Evolutionary conservation across 2,329 filamentous ascomycete genomes (phyloP).

Genomic region (Sporothrix inflata): DNA sequence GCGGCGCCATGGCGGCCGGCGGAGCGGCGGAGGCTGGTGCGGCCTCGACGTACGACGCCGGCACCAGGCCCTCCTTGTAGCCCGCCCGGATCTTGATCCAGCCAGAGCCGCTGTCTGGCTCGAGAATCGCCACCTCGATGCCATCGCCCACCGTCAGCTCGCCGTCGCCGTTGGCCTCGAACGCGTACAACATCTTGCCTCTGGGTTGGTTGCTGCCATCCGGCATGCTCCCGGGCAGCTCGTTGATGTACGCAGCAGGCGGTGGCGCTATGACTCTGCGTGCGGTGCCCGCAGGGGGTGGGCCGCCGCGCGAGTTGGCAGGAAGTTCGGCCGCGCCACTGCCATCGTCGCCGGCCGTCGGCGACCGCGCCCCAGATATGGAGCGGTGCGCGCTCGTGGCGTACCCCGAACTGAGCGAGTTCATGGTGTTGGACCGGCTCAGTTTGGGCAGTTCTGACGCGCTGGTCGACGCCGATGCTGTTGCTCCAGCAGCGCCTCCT

Average conservation of each 20-base stretch:
- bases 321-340: conserved; percentile 43
- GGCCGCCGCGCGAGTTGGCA: conserved; percentile 41
- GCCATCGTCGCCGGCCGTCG: conserved; percentile 47
- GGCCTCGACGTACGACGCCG: conserved; percentile 80
- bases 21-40: conserved; percentile 46
- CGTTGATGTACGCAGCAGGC: conserved; percentile 76
- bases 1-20: conserved; percentile 49
- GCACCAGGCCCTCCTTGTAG: conserved; percentile 81
- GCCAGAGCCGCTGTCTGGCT: conserved; percentile 87
- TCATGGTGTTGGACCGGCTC: conserved; percentile 84
- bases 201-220: conserved; percentile 59
- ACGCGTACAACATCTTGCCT: conserved; percentile 88
- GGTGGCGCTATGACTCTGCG: conserved; percentile 86
- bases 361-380: conserved; percentile 63
- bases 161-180: conserved; percentile 77
- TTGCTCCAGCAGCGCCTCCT: conserved; percentile 39
- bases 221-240: conserved; percentile 58
- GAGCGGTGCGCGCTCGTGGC: conserved; percentile 78
- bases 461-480: conserved; percentile 42
- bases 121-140: conserved; percentile 74
- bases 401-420: conserved; percentile 85
- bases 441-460: conserved; percentile 68
- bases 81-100: conserved; percentile 85
- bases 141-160: conserved; percentile 82
- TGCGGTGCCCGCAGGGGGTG: conserved; percentile 51